Conservation (phyloP, 1,139 yeast species). For the Candida sanyaensis region DNA sequence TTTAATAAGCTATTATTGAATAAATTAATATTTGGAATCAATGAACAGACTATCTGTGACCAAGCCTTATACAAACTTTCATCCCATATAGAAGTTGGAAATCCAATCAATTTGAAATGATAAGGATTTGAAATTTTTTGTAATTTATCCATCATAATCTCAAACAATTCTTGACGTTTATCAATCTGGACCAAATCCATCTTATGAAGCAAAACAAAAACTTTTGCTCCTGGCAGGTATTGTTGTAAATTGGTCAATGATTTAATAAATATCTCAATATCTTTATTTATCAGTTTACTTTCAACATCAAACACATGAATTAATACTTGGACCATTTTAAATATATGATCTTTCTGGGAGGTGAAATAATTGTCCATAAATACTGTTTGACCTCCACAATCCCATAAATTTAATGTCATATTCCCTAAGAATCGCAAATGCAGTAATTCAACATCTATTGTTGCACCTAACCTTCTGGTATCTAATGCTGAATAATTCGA, state of each 20-base stretch:
- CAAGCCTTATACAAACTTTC: slow-evolving; percentile 95
- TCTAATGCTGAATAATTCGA: slow-evolving; percentile 96
- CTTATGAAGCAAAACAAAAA: slow-evolving; percentile 89
- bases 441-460: slow-evolving; percentile 97
- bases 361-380: slow-evolving; percentile 94
- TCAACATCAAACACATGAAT: slow-evolving; percentile 97
- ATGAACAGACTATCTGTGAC: slow-evolving; percentile 93
- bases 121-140: slow-evolving; percentile 76
- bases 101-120: slow-evolving; percentile 81
- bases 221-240: slow-evolving; percentile 88
- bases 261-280: slow-evolving; percentile 86
- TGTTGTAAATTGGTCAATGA: slow-evolving; percentile 81
- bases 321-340: slow-evolving; percentile 95
- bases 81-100: slow-evolving; percentile 97
- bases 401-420: slow-evolving; percentile 96
- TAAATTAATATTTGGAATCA: slow-evolving; percentile 86
- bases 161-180: slow-evolving; percentile 80
- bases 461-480: slow-evolving; percentile 92
- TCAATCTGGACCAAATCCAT: slow-evolving; percentile 94
- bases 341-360: slow-evolving; percentile 85
- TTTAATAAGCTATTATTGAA: slow-evolving; percentile 77
- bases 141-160: slow-evolving; percentile 79
- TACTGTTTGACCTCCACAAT: slow-evolving; percentile 97
- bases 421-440: slow-evolving; percentile 90
- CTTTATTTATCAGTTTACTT: slow-evolving; percentile 87